Percentiles rank a stretch among this genome's conserved stretches.
Evolutionary conservation across 345 rosid species (phyloP).

Genomic region (Dovyalis caffra): DNA sequence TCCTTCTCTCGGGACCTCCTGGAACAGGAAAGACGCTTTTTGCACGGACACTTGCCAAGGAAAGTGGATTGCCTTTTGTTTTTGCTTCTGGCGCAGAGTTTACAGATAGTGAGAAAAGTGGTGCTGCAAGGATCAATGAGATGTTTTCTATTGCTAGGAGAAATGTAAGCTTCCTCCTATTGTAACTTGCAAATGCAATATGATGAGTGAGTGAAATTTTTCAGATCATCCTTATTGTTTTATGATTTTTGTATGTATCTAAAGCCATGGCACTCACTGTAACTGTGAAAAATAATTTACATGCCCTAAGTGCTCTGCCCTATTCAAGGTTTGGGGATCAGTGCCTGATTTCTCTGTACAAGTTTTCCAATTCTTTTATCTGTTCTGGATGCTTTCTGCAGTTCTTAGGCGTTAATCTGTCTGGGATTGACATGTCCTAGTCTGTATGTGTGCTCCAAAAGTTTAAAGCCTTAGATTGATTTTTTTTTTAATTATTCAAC

Average conservation of each 20-base stretch:
- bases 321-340: not conserved
- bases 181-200: slow-evolving; percentile 1
- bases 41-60: slow-evolving; percentile 92
- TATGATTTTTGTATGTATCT: not conserved
- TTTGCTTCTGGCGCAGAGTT: slow-evolving; percentile 98
- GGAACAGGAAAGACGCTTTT: slow-evolving; percentile 98
- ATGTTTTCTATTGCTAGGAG: slow-evolving; percentile 90
- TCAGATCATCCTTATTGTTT: not conserved
- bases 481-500: too few relatives aligned
- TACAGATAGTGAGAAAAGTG: slow-evolving; percentile 89
- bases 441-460: too few relatives aligned
- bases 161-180: slow-evolving; percentile 56
- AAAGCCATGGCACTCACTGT: not conserved
- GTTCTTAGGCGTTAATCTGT: too few relatives aligned
- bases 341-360: too few relatives aligned
- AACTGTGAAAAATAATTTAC: not conserved
- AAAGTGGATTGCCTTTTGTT: slow-evolving; percentile 93
- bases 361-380: not conserved
- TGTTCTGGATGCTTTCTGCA: too few relatives aligned
- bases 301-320: not conserved
- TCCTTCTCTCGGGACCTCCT: slow-evolving; percentile 97
- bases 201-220: not conserved
- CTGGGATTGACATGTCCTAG: too few relatives aligned
- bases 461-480: too few relatives aligned
- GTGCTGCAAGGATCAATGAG: slow-evolving; percentile 86